Evolutionary conservation across 2,329 filamentous ascomycete genomes (phyloP).

Genomic region (Graphiopsis chlorocephala): DNA sequence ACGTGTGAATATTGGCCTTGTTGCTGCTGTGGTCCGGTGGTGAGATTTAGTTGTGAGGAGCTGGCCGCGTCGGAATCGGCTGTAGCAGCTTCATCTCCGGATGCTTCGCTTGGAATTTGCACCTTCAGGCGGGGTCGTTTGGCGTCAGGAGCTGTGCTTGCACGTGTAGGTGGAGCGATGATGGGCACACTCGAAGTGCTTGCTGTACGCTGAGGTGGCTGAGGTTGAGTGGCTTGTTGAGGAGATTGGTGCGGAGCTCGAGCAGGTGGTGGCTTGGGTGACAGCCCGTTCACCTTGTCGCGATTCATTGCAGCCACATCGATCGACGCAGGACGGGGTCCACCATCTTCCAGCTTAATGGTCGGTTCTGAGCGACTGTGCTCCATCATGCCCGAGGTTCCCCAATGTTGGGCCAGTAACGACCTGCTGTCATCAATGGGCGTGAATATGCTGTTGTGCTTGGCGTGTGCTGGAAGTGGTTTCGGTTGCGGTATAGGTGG

Average conservation of each 20-base stretch:
- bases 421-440: constrained; percentile 93
- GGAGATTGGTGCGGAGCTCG: constrained; percentile 32
- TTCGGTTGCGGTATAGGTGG: constrained; percentile 61
- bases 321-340: constrained; percentile 61
- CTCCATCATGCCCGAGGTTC: constrained; percentile 53
- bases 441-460: constrained; percentile 92
- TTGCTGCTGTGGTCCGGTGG: constrained; percentile 19
- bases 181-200: constrained; percentile 65
- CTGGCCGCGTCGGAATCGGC: constrained; percentile 63
- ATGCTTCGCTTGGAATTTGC: constrained; percentile 89
- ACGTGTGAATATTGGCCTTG: constrained; percentile 53
- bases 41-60: constrained; percentile 61
- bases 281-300: constrained; percentile 43
- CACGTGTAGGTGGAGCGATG: constrained; percentile 69
- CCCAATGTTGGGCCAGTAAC: constrained; percentile 77
- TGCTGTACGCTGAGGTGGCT: constrained; percentile 49
- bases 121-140: constrained; percentile 84
- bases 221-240: constrained; percentile 31
- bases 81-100: constrained; percentile 67
- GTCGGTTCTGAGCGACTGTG: constrained; percentile 28
- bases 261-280: constrained; percentile 48
- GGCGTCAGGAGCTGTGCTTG: constrained; percentile 71
- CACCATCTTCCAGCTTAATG: constrained; percentile 42
- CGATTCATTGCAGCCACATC: constrained; percentile 59
- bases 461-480: constrained; percentile 56